A percentile compares a stretch with the other conserved stretches of the same genome.
Evolutionary conservation across 1,284 basidiomycete genomes (phyloP).

Genomic region (Ustilago sp.): DNA sequence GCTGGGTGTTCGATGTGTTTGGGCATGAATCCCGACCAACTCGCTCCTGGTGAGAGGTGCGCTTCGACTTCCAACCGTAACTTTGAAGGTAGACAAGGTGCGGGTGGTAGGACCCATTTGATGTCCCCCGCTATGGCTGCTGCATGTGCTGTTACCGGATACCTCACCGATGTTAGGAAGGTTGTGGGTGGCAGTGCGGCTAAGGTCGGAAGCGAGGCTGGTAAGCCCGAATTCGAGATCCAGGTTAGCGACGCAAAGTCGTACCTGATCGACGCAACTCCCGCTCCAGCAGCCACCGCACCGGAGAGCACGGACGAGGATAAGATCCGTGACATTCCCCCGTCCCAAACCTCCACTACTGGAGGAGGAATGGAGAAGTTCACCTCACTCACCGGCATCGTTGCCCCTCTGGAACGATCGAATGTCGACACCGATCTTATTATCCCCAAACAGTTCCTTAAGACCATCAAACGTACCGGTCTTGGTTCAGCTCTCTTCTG

Average conservation of each 20-base stretch:
- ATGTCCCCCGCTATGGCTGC: slow-evolving; percentile 69
- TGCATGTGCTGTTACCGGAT: slow-evolving; percentile 65
- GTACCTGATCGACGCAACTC: slow-evolving; percentile 54
- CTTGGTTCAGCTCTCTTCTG: slow-evolving; percentile 66
- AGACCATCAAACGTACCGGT: slow-evolving; percentile 68
- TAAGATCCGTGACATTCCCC: slow-evolving; percentile 51
- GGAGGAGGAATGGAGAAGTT: slow-evolving; percentile 64
- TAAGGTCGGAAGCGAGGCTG: slow-evolving; percentile 56
- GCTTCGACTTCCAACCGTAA: slow-evolving; percentile 69
- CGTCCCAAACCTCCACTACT: slow-evolving; percentile 31
- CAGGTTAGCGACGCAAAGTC: slow-evolving; percentile 59
- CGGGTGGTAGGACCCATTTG: slow-evolving; percentile 67
- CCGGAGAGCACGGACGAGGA: slow-evolving; percentile 55
- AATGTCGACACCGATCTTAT: slow-evolving; percentile 69
- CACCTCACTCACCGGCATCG: slow-evolving; percentile 64
- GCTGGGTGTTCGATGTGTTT: slow-evolving; percentile 69
- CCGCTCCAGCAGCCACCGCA: slow-evolving; percentile 42
- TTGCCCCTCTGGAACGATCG: slow-evolving; percentile 63
- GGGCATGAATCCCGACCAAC: slow-evolving; percentile 69
- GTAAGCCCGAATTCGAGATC: slow-evolving; percentile 55
- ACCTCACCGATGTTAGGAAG: slow-evolving; percentile 68
- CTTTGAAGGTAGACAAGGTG: slow-evolving; percentile 68
- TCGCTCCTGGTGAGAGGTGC: slow-evolving; percentile 67
- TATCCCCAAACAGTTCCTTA: slow-evolving; percentile 68
- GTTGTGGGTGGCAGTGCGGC: slow-evolving; percentile 38